These are phyloP conservation scores for Climacium dendroides DNA, from an alignment of 225 moss, liverwort and hornwort genomes.

Conservation along the genomic window DNA sequence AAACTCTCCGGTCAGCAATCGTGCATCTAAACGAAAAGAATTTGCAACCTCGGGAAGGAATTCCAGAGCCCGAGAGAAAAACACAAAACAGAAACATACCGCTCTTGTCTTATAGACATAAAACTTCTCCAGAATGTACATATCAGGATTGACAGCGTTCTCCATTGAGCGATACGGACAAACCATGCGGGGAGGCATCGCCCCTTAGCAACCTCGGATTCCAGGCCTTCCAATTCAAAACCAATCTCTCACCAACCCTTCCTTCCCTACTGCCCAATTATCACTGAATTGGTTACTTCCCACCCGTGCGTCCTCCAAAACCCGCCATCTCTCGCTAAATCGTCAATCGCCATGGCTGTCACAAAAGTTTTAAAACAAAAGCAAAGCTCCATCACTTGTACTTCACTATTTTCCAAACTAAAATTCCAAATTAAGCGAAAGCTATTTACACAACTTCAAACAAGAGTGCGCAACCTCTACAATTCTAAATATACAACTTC, in stretches of 20 bases:
- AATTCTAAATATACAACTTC: background rate
- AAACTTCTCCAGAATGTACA: conserved; percentile 65
- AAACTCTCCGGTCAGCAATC: background rate
- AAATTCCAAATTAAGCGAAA: background rate
- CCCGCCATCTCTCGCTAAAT: background rate
- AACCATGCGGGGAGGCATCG: background rate
- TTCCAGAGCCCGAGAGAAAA: background rate
- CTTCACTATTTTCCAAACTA: background rate
- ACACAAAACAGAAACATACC: conserved; percentile 7
- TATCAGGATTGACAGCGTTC: conserved; percentile 12
- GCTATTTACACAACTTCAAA: background rate
- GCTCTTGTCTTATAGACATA: conserved; percentile 61
- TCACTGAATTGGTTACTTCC: background rate
- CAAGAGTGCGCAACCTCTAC: background rate
- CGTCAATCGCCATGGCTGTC: background rate
- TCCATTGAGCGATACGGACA: conserved; percentile 7
- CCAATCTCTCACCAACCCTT: background rate
- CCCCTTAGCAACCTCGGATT: background rate
- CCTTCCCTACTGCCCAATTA: background rate
- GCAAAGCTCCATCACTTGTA: background rate
- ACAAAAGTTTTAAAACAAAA: background rate
- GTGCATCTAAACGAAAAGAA: background rate
- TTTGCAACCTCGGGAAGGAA: background rate
- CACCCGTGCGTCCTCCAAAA: background rate
- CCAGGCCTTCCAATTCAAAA: background rate